Evolutionary conservation across 1,284 basidiomycete species (phyloP), one percentile per base, ranked within the genome.

Genomic region (Ustilago cynodontis): DNA sequence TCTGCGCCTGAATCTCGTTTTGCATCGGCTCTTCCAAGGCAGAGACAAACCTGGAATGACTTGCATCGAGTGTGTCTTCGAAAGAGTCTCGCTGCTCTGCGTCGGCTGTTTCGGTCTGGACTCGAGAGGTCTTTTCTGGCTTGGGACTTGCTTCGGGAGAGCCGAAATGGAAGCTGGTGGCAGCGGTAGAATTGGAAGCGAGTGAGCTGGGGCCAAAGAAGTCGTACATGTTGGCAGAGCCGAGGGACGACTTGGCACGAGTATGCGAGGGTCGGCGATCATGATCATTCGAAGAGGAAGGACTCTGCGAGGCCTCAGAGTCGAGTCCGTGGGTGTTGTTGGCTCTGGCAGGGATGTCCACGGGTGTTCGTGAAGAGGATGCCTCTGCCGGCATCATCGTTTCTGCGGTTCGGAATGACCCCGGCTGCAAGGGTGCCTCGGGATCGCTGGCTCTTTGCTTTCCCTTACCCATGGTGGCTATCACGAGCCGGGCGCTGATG

Each of bases 131-230:
- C 41, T 20, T 9, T 0, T 14, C 37, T 5, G 43, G 43, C 58
- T 69, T 72, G 3, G 74, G 65, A 43, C 65, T 77, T 18, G 24
- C 51, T 14, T 35, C 29, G 8, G 75, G 66, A 33, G 71, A 73
- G 43, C 66, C 71, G 13, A 70, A 68, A 10, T 72, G 57, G 49
- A 72, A 69, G 64, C 75, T 77, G 11, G 70, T 77, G 18, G 71
- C 76, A 29, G 55, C 67, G 18, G 76, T 78, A 41, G 60, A 49
- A 50, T 63, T 65, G 16, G 71, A 74, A 18, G 71, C 59, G 18
- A 78, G 39, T 1, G 76, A 78, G 63, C 76, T 78, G 22, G 76
- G 71, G 1, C 71, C 67, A 41, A 78, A 78, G 51, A 78, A 78
- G 41, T 74, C 76, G 20, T 65, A 74, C 54, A 55, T 52, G 37